Base-by-base conservation (phyloP, 768 basidiomycete species). In the Zangia roseola region DNA sequence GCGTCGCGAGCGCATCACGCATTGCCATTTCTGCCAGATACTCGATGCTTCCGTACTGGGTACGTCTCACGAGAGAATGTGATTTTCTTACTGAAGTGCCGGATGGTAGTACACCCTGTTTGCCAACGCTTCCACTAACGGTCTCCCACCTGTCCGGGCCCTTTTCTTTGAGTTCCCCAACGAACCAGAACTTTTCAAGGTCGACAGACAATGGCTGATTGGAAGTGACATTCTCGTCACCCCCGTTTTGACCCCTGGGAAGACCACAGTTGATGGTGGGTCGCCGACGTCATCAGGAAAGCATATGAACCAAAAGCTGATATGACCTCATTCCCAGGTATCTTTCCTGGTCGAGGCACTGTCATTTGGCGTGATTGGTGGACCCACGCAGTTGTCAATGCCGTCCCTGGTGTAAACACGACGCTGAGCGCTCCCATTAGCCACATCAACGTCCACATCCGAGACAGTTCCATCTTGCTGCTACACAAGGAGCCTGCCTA, bases 161-260 rank as follows among this genome's bases (percentile, higher is more conserved):
- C 73, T 91, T 25, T 89, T 88, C 75, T 90, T 78, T 58, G 84
- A 90, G 61, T 91, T 88, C 71, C 84, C 84, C 2, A 71, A 83
- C 43, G 81, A 88, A 55, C 77, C 82, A 2, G 81, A 84, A 52
- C 63, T 84, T 4, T 83, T 83, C 47, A 68, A 69, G 16, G 65
- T 86, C 12, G 82, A 85, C 56, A 65, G 71, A 21, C 90, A 92
- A 63, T 92, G 86, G 72, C 59, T 91, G 56, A 66, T 91, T 35
- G 89, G 90, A 13, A 50, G 74, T n/a, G 78, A 84, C 54, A 75
- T 92, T 40, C 77, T 91, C 35, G 80, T 91, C 44, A 88, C 88
- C 0, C 89, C 89, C 2, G 88, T 91, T 0, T 67, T 91, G 31
- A 70, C 68, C 10, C 86, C 87, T 0, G 87, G 87, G 56, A 80